Conservation (phyloP, 306 rosid genomes). For the Prunus mongolica region DNA sequence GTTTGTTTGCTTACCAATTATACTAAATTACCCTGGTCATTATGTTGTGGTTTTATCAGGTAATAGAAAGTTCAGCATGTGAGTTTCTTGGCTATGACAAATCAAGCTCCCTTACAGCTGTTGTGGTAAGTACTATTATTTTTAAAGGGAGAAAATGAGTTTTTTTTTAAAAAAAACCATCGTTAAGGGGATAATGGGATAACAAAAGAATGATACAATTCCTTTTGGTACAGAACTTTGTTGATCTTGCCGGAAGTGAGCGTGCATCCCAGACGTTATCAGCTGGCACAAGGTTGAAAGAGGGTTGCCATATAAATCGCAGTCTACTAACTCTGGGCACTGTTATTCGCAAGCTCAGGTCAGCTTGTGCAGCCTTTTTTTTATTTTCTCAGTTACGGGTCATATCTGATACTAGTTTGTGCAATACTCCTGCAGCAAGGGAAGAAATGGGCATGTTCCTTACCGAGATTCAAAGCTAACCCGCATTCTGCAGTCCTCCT, state of each 20-base stretch:
- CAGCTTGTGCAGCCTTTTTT: constrained; percentile 15
- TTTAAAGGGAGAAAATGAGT: neutral
- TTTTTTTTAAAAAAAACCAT: neutral
- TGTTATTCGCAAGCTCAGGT: constrained; percentile 99
- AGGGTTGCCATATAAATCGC: constrained; percentile 98
- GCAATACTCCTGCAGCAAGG: constrained; percentile 63
- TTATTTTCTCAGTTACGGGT: neutral
- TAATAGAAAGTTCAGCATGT: constrained; percentile 87
- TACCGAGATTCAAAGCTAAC: constrained; percentile 99
- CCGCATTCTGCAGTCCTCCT: constrained; percentile 91
- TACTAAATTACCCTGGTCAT: constrained; percentile 20
- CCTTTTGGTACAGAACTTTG: constrained; percentile 60
- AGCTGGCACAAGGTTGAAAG: constrained; percentile 93
- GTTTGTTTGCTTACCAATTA: constrained; percentile 7
- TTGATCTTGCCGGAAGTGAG: constrained; percentile 98
- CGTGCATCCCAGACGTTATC: constrained; percentile 94
- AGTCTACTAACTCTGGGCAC: constrained; percentile 96
- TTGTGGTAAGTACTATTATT: constrained; percentile 62
- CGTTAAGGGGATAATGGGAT: constrained; percentile 18
- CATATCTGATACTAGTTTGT: neutral
- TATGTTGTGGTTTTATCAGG: constrained; percentile 43
- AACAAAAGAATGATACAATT: neutral
- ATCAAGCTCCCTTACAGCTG: constrained; percentile 83
- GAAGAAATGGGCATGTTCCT: constrained; percentile 93
- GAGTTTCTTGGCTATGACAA: constrained; percentile 91